These are phyloP conservation scores for Russula foetens DNA, from an alignment of 768 basidiomycete species.

Conservation along the genomic window DNA sequence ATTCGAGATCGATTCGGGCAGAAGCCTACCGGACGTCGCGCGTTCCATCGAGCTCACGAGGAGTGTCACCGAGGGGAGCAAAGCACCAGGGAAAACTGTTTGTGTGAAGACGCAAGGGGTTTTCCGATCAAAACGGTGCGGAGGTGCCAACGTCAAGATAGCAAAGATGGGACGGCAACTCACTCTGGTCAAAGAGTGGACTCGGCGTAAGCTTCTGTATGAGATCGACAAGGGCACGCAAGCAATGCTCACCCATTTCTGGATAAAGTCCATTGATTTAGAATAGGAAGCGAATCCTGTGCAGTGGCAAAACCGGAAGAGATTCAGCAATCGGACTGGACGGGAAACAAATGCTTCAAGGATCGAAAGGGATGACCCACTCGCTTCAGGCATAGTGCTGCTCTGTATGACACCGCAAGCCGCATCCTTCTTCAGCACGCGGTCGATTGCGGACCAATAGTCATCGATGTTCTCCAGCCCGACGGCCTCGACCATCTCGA, in stretches of 20 bases:
- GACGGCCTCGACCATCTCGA: slow-evolving; percentile 70
- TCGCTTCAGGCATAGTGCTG: slow-evolving; percentile 11
- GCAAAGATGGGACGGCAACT: background rate
- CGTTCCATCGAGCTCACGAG: slow-evolving; percentile 11
- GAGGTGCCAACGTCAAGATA: too few relatives aligned
- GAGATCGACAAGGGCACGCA: too few relatives aligned
- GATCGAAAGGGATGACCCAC: background rate
- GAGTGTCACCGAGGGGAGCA: slow-evolving; percentile 14
- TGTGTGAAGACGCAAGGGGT: background rate
- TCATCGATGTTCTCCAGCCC: slow-evolving; percentile 34
- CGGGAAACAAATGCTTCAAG: too few relatives aligned
- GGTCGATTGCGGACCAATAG: slow-evolving; percentile 34
- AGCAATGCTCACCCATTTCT: slow-evolving; percentile 2
- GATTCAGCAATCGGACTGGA: background rate
- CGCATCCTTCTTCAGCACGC: slow-evolving; percentile 30
- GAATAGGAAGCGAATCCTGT: slow-evolving; percentile 30
- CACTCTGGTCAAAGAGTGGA: background rate
- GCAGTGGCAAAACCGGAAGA: background rate
- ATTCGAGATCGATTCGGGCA: slow-evolving; percentile 14
- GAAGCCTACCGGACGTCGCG: slow-evolving; percentile 10
- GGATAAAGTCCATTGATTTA: slow-evolving; percentile 7
- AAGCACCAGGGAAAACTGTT: slow-evolving; percentile 10
- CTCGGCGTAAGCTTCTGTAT: too few relatives aligned
- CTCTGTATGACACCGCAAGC: slow-evolving; percentile 29
- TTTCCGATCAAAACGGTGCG: background rate